Percentiles rank a stretch among this genome's conserved stretches.
Conservation (phyloP, 768 basidiomycete species). For the Leccinum disarticulatum region DNA sequence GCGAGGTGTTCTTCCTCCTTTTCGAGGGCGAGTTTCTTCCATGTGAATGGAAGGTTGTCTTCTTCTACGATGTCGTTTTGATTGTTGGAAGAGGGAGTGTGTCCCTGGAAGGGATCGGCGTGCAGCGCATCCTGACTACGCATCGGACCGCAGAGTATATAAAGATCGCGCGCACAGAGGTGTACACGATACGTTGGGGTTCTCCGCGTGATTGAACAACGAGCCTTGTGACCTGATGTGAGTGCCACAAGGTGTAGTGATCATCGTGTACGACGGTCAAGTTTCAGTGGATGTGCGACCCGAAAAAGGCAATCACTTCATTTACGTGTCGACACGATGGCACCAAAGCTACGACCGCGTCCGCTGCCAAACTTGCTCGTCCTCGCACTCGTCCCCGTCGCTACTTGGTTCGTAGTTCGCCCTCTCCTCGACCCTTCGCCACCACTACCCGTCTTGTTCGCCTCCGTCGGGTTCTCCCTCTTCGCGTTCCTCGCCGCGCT, state of each 20-base stretch:
- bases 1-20: conserved; percentile 59
- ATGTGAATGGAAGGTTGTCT: conserved; percentile 63
- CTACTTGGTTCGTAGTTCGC: conserved; percentile 69
- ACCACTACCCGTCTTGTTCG: conserved; percentile 69
- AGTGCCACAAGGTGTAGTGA: conserved; percentile 81
- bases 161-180: conserved; percentile 58
- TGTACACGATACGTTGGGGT: conserved; percentile 70
- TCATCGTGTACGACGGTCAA: conserved; percentile 50
- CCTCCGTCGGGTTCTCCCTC: conserved; percentile 80
- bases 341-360: conserved; percentile 38
- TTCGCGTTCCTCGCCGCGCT: conserved; percentile 77
- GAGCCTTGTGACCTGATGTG: conserved; percentile 72
- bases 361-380: conserved; percentile 54
- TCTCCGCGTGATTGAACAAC: conserved; percentile 73
- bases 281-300: no score
- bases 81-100: conserved; percentile 28
- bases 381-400: conserved; percentile 62
- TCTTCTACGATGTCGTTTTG: conserved; percentile 52
- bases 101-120: background rate
- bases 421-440: conserved; percentile 71
- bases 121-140: background rate
- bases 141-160: conserved; percentile 52
- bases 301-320: conserved; percentile 13
- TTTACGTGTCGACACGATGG: conserved; percentile 13
- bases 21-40: conserved; percentile 57